Percentiles rank a stretch among this genome's conserved stretches.
Conservation (phyloP, 1,284 basidiomycete species). For the Testicularia cyperi region DNA sequence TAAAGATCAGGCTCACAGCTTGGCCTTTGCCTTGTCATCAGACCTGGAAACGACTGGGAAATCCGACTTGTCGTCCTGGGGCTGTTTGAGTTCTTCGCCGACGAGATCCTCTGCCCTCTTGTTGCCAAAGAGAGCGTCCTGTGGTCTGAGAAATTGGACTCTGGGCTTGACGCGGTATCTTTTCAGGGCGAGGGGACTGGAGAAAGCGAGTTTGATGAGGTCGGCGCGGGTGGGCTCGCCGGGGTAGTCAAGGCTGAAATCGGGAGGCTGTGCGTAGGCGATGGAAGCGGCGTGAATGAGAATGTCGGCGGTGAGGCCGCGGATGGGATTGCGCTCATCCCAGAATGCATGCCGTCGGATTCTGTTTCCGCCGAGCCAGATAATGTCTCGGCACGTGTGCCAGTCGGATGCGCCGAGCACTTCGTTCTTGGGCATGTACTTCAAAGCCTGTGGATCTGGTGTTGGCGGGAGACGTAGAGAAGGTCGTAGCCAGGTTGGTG, state of each 20-base stretch:
- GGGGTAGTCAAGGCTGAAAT: conserved; percentile 16
- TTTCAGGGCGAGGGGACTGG: conserved; percentile 38
- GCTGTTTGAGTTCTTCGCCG: conserved; percentile 26
- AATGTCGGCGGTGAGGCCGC: conserved; percentile 53
- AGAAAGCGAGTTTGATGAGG: conserved; percentile 46
- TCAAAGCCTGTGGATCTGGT: conserved; percentile 22
- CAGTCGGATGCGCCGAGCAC: conserved; percentile 49
- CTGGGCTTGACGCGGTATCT: conserved; percentile 49
- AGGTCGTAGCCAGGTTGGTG: conserved; percentile 13
- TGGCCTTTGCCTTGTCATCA: conserved; percentile 10
- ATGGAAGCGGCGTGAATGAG: conserved; percentile 47
- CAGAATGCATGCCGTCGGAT: conserved; percentile 52
- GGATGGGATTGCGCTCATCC: conserved; percentile 52
- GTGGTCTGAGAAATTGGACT: conserved; percentile 40
- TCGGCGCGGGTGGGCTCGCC: conserved; percentile 37
- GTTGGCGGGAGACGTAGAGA: conserved; percentile 22
- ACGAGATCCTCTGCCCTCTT: conserved; percentile 9
- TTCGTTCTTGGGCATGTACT: conserved; percentile 36
- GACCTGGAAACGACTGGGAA: too few relatives aligned
- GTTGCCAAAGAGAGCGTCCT: conserved; percentile 13
- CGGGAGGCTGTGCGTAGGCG: conserved; percentile 31
- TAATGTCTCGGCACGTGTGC: conserved; percentile 53
- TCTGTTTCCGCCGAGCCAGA: conserved; percentile 43
- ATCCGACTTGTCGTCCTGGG: conserved; percentile 23
- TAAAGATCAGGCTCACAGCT: too few relatives aligned